Conservation (phyloP, 2,329 filamentous ascomycete genomes). For the Colletotrichum liriopes region DNA sequence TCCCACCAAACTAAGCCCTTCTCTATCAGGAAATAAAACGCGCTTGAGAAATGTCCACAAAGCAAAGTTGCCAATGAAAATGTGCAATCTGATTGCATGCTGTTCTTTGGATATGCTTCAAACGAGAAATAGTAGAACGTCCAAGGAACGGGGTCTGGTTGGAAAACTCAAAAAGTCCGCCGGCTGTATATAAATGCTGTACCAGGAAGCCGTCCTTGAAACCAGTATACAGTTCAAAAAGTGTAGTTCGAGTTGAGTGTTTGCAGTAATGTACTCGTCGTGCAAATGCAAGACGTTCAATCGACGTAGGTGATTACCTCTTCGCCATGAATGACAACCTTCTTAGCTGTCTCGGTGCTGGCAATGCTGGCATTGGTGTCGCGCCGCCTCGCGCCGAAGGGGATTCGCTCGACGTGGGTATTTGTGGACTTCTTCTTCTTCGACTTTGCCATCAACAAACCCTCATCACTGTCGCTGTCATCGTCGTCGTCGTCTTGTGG, state of each 20-base stretch:
- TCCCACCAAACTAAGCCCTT: background rate
- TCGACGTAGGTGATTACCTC: conserved; percentile 25
- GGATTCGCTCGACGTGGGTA: conserved; percentile 48
- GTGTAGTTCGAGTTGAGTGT: conserved; percentile 7
- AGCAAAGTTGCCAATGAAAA: conserved; percentile 12
- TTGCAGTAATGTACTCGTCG: conserved; percentile 3
- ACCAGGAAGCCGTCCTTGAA: background rate
- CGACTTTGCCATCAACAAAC: conserved; percentile 68
- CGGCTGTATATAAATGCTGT: conserved; percentile 20
- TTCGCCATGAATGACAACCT: conserved; percentile 47
- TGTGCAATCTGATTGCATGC: conserved; percentile 41
- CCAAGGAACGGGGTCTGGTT: background rate
- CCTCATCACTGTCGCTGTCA: conserved; percentile 69
- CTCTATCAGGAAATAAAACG: conserved; percentile 27
- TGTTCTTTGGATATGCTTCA: conserved; percentile 36
- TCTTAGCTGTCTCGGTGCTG: conserved; percentile 77
- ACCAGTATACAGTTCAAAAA: conserved; percentile 28
- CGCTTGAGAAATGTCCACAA: conserved; percentile 13
- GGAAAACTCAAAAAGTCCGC: conserved; percentile 11
- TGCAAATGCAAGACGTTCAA: conserved; percentile 5
- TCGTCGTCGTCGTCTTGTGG: conserved; percentile 57
- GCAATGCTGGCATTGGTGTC: conserved; percentile 74
- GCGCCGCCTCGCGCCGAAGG: conserved; percentile 62
- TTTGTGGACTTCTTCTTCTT: conserved; percentile 59
- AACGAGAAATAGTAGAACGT: background rate